Base-by-base conservation (phyloP, 2,329 filamentous ascomycete genomes). In the Colletotrichum sp. region DNA sequence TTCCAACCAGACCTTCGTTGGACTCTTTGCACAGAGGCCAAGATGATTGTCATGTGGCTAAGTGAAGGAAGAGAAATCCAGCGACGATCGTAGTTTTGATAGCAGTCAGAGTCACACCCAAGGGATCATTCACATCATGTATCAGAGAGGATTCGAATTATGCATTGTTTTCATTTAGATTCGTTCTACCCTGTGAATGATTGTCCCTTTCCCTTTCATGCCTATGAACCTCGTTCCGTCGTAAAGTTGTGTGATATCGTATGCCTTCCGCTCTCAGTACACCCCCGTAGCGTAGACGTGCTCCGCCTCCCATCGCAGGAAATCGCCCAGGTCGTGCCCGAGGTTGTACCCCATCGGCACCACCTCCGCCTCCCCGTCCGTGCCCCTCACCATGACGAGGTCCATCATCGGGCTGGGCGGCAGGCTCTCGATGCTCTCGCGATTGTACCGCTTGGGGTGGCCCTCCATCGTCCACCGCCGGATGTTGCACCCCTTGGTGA, bases 261-360 rank as follows among this genome's bases (percentile, higher is more conserved):
- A 9, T n/a, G 39, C 9, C 3, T 49, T 9, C 39, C 39, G 16
- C 16, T 49, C 57, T 70, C 27, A 70, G 27, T 70, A 83, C 36
- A 82, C 81, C 27, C 77, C 80, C 52, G 78, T 77, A 3, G 82
- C 83, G 72, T 85, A 88, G 3, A 88, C 87, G 71, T 90, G 85
- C 78, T 91, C 87, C 6, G 88, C 83, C 81, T 91, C 90, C 90
- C 90, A 92, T 71, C 84, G 86, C 64, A 93, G 80, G 78, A 91
- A 92, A 76, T 92, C 90, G 2, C 89, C 89, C 52, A 92, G 80
- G 79, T 92, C 91, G 77, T 92, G 89, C 13, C 88, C 87, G 4
- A 93, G 84, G 77, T 93, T 93, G 80, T 89, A 92, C 0, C 90
- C 90, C 91, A 93, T 92, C 1, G 90, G 89, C 69, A 90, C 87